Evolutionary conservation across 2,329 filamentous ascomycete genomes (phyloP), one percentile per base, ranked within the genome.

Genomic region (Sclerotinia trifoliorum): DNA sequence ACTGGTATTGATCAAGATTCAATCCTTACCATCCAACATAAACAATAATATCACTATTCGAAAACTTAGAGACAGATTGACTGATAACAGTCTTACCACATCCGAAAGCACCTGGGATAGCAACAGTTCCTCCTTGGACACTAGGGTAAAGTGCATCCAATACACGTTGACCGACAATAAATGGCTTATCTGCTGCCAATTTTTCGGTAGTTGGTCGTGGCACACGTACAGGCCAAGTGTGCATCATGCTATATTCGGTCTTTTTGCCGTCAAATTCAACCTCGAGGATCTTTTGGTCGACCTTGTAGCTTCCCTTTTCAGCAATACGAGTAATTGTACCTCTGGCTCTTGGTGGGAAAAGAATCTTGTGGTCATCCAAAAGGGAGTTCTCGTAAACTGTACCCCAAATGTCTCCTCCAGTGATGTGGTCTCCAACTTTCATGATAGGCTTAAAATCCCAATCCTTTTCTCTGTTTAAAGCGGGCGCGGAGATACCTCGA

Each of bases 41-140:
- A 75, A 99, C 92, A 75, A 99, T 99, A 77, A 98, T 92, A 80
- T 99, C 95, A 80, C 91, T 95, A 88, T 99, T 99, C 78, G 95
- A 99, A 85, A 99, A 99, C 83, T 99, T 99, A 81, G 95, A 99
- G 72, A 99, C 91, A 70, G 93, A 96, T 83, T 99, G 95, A 77
- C 90, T 94, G 82, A 99, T 99, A 83, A 99, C 95, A 77, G 95
- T 99, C 89, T 99, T 99, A 78, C 95, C 95, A 78, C 95, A 99
- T 73, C 95, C 95, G 79, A 99, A 99, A 81, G 95, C 95, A 79
- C 95, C 95, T 35, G 95, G 95, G 78, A 99, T 99, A 78, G 94
- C 96, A 73, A 98, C 93, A 56, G 95, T 99, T 79, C 95, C 95
- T 80, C 95, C 95, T 83, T 96, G 93, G 13, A 99, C 95, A 83